These are phyloP conservation scores for Castanea crenata DNA, from an alignment of 306 rosid genomes.

Conservation along the genomic window DNA sequence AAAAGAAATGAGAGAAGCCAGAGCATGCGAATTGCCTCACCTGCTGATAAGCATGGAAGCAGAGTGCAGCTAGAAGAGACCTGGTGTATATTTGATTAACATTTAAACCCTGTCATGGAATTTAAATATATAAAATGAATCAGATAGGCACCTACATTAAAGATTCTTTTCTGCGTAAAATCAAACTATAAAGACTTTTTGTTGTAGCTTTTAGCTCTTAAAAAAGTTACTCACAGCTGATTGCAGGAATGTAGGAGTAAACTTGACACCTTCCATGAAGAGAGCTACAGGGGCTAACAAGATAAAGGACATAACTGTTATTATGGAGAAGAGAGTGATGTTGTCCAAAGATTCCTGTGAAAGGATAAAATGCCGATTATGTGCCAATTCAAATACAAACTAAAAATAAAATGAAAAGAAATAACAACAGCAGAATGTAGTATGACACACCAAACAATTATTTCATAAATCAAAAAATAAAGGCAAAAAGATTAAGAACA, in stretches of 20 bases:
- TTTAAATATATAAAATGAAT: slow-evolving; percentile 14
- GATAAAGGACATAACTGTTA: slow-evolving; percentile 89
- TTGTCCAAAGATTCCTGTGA: slow-evolving; percentile 83
- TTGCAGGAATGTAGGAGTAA: slow-evolving; percentile 72
- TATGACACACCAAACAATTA: slow-evolving; percentile 2
- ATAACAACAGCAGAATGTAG: background rate
- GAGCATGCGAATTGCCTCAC: slow-evolving; percentile 37
- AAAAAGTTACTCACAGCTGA: slow-evolving; percentile 63
- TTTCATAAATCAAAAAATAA: background rate
- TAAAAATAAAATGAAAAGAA: background rate
- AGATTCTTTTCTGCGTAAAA: slow-evolving; percentile 14
- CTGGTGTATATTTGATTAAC: slow-evolving; percentile 58
- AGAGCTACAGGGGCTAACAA: slow-evolving; percentile 64
- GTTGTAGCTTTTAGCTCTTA: slow-evolving; percentile 6
- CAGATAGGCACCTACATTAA: background rate
- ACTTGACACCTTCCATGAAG: slow-evolving; percentile 77
- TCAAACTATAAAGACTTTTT: slow-evolving; percentile 8
- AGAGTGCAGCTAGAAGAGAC: slow-evolving; percentile 86
- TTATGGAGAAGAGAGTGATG: slow-evolving; percentile 91
- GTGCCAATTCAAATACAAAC: slow-evolving; percentile 9
- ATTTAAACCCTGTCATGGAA: slow-evolving; percentile 66
- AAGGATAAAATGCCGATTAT: slow-evolving; percentile 30
- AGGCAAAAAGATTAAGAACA: slow-evolving; percentile 2
- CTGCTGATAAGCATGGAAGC: slow-evolving; percentile 98
- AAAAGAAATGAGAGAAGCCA: slow-evolving; percentile 5